Base-by-base conservation (phyloP, 2,329 filamentous ascomycete genomes). In the Sarocladium brachiariae region DNA sequence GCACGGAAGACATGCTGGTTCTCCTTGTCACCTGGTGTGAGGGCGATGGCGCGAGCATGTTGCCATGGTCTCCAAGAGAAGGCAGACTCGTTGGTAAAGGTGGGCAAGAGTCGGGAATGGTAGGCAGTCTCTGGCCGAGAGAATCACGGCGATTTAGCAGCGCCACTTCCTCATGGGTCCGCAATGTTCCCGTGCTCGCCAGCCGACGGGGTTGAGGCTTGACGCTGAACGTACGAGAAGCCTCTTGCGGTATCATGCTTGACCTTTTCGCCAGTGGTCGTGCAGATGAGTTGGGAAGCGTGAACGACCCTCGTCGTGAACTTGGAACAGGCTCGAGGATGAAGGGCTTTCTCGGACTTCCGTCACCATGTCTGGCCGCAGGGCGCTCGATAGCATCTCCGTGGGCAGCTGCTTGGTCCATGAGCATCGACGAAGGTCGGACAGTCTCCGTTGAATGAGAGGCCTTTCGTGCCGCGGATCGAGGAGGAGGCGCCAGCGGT, bases 381-480 rank as follows among this genome's bases (percentile, higher is more conserved):
- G 66, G 63, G 16, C 65, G 57, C 21, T 63, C 58, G 2, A 61
- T 56, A 10, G 59, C 53, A 9, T 60, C 59, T 11, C 56, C 51
- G 18, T 52, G 56, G 1, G 75, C 74, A 0, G 77, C 77, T 0
- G 76, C 75, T 41, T 77, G 71, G 52, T 81, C 78, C 49, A 73
- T 63, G 2, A 81, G 76, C 43, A 77, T 71, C 1, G 78, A 81
- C 9, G 81, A 62, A 2, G 77, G 75, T 5, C 76, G 70, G 2
- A 76, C 71, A 52, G 74, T 69, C 23, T 70, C 63, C 34, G 80
- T 61, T 0, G 72, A 67, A 1, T 74, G 72, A 2, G 77, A 74
- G 2, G 74, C 71, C 14, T 66, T 63, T 33, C 67, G 69, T 43
- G 70, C 59, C 13, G 55, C 43, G 7, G 54, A 38, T 43, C 63